Evolutionary conservation across 2,329 filamentous ascomycete genomes (phyloP).

Genomic region (Berkeleyomyces rouxiae): DNA sequence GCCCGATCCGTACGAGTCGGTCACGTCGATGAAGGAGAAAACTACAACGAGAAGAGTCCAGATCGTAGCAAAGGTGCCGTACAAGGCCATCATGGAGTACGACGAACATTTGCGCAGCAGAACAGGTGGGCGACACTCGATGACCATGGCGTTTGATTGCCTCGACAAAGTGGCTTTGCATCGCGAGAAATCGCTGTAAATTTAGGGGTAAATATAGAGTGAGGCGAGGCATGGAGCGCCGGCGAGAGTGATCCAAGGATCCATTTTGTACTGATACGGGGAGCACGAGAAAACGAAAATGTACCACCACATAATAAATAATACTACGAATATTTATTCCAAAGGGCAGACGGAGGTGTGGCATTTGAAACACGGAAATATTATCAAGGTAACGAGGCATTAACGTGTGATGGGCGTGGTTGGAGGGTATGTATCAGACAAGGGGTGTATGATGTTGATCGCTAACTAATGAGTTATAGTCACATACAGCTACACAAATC

Average conservation of each 20-base stretch:
- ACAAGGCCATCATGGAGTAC: slow-evolving; percentile 96
- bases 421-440: no score
- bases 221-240: no score
- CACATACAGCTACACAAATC: no score
- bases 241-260: background rate
- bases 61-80: slow-evolving; percentile 72
- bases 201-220: background rate
- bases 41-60: slow-evolving; percentile 35
- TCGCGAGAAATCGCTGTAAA: slow-evolving; percentile 33
- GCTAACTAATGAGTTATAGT: no score
- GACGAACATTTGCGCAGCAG: slow-evolving; percentile 74
- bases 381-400: no score
- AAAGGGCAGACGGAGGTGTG: background rate
- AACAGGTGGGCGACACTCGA: slow-evolving; percentile 59
- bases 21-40: slow-evolving; percentile 39
- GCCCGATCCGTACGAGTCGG: slow-evolving; percentile 58
- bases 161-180: slow-evolving; percentile 39
- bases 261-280: background rate
- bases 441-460: no score
- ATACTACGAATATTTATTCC: background rate
- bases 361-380: no score
- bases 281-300: background rate
- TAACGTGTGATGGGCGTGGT: no score
- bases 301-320: background rate
- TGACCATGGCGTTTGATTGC: slow-evolving; percentile 42